Base-by-base conservation (phyloP, 116 monocot species). In the Zostera marina region DNA sequence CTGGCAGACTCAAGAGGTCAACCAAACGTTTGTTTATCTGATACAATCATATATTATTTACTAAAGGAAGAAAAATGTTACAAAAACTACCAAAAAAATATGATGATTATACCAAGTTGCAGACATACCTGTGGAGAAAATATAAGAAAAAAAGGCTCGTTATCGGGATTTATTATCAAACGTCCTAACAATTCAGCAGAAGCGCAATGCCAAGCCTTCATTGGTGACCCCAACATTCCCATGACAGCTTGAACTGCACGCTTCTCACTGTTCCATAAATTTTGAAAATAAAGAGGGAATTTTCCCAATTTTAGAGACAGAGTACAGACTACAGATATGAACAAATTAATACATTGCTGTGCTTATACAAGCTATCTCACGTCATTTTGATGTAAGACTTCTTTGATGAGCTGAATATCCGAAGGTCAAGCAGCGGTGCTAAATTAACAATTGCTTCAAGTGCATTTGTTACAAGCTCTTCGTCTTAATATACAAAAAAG, bases 321-420 rank as follows among this genome's bases (percentile, higher is more conserved):
- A n/a, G n/a, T n/a, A n/a, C n/a, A n/a, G n/a, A n/a, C n/a, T 32
- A 32, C 1, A 14, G 38, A 65, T 42, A 22, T 7, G 39, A 61
- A 66, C 25, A 58, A 58, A 5, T 32, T 41, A 44, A 23, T 14
- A 68, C 0, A 15, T 56, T 62, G 11, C 32, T 58, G 58, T 6
- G 53, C 32, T 32, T 32, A 32, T 32, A 32, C 32, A 3, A 39
- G 3, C 22, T 0, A 56, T 20, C 83, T 77, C 53, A 94, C 94
- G 79, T 89, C 61, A 98, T 98, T 81, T 79, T 80, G 39, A 98
- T 83, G 57, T 67, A 86, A 56, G 98, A 89, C 68, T 82, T 85
- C 54, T 90, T 98, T 6, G 85, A 80, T 8, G 98, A 98, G 66
- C 98, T 98, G 72, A 98, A 90, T 63, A 98, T 98, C 23, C 98